Evolutionary conservation across 257 asterid species (phyloP).

Genomic region (Nemophila menziesii): DNA sequence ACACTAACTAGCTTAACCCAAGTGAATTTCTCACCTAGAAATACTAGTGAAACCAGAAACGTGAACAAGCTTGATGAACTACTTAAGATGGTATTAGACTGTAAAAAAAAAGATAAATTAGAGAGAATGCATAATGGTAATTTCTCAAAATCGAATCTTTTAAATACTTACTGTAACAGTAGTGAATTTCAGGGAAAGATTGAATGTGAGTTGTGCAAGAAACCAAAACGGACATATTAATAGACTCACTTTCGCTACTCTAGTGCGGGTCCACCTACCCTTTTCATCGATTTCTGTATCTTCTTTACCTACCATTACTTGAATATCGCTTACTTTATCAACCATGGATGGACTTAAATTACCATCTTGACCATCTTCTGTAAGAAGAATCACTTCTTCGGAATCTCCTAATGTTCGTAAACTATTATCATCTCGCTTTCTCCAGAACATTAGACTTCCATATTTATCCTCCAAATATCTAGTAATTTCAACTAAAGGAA

Average conservation of each 20-base stretch:
- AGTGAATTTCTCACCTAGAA: constrained; percentile 77
- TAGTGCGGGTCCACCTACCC: constrained; percentile 82
- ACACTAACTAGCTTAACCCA: constrained; percentile 83
- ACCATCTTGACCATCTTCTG: constrained; percentile 15
- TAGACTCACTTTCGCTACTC: constrained; percentile 84
- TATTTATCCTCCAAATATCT: constrained; percentile 62
- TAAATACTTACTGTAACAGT: constrained; percentile 80
- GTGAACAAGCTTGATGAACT: constrained; percentile 91
- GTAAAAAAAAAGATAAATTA: constrained; percentile 15
- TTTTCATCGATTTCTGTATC: constrained; percentile 48
- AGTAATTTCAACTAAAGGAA: constrained; percentile 73
- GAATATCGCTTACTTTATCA: constrained; percentile 8
- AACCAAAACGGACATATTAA: constrained; percentile 90
- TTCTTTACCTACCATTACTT: constrained; percentile 8
- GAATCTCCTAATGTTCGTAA: constrained; percentile 27
- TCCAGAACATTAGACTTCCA: constrained; percentile 57
- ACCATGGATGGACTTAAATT: constrained; percentile 12
- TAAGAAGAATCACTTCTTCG: constrained; percentile 63
- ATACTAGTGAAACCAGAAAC: constrained; percentile 74
- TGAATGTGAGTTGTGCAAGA: constrained; percentile 85
- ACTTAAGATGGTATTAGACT: constrained; percentile 93
- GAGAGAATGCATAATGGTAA: neutral
- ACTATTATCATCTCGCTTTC: constrained; percentile 14
- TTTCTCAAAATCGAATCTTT: constrained; percentile 3
- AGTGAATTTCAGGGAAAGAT: constrained; percentile 87